A percentile compares a stretch with the other conserved stretches of the same genome.
phyloP scores from a whole-genome alignment of 495 filamentous ascomycete genomes.

The Penicillium arizonense region DNA sequence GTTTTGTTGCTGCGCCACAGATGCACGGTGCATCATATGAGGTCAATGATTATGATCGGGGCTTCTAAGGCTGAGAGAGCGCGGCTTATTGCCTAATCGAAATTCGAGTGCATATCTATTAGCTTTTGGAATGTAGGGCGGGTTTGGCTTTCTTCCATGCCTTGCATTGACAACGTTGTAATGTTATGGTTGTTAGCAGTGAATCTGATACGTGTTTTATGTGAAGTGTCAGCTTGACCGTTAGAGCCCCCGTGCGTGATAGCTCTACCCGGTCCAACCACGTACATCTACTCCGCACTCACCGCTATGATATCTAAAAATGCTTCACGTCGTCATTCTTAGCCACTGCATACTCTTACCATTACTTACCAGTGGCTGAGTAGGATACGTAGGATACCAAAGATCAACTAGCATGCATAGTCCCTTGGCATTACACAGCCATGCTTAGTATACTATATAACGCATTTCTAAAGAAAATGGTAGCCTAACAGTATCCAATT shows the following conservation, averaged over 20 bases:
- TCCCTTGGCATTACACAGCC: constrained; percentile 9
- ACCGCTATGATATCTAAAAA: no score
- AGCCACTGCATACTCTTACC: not conserved
- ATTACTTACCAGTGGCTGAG: no score
- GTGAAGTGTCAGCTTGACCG: no score
- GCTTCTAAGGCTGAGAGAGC: not conserved
- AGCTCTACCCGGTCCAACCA: no score
- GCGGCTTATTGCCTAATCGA: not conserved
- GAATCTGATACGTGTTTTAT: no score
- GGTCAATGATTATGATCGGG: not conserved
- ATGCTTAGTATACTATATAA: not conserved
- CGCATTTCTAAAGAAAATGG: not conserved
- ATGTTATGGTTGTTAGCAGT: no score
- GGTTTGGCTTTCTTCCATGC: no score
- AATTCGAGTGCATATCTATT: not conserved
- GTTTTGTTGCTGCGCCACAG: constrained; percentile 4
- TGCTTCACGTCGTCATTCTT: no score
- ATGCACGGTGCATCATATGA: constrained; percentile 1
- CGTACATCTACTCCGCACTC: no score
- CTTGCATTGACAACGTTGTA: no score
- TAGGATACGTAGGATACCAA: not conserved
- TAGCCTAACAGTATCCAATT: not conserved
- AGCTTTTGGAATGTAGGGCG: not conserved
- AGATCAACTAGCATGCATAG: not conserved
- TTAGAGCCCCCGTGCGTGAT: no score